phyloP scores from a whole-genome alignment of 164 flowering plant genomes.

The Akebia trifoliata region DNA sequence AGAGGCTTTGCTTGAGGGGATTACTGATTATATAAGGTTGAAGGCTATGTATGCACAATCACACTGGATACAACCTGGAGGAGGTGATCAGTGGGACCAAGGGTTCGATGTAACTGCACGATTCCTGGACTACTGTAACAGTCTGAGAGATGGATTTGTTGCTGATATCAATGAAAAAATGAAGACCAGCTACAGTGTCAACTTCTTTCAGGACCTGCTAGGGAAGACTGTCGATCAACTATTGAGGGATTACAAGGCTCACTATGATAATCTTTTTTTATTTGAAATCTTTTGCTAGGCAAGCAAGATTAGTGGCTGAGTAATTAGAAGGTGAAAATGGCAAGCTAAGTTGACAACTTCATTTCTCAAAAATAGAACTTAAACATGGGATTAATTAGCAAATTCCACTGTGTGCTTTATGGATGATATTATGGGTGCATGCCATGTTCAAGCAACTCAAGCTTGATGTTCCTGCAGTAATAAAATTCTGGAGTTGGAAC shows the following conservation, averaged over 20 bases:
- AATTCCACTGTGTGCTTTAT: too few relatives aligned
- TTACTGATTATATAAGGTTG: constrained; percentile 64
- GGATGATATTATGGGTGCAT: too few relatives aligned
- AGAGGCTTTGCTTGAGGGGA: constrained; percentile 59
- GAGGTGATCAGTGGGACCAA: constrained; percentile 55
- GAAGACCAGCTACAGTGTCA: constrained; percentile 39
- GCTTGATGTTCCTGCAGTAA: too few relatives aligned
- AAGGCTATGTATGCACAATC: constrained; percentile 48
- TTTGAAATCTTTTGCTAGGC: too few relatives aligned
- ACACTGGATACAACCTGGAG: constrained; percentile 54
- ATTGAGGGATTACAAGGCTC: constrained; percentile 66
- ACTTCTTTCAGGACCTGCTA: constrained; percentile 45
- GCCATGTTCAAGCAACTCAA: too few relatives aligned
- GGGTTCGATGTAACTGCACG: constrained; percentile 63
- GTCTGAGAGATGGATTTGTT: constrained; percentile 50
- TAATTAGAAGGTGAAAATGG: too few relatives aligned
- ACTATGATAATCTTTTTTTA: constrained; percentile 24
- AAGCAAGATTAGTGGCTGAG: too few relatives aligned
- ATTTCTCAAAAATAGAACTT: too few relatives aligned
- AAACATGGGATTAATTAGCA: too few relatives aligned
- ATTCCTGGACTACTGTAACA: constrained; percentile 57
- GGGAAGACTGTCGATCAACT: constrained; percentile 61
- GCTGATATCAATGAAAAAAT: constrained; percentile 55
- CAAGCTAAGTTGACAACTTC: too few relatives aligned
- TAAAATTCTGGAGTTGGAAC: too few relatives aligned